Conservation (phyloP, 2,329 filamentous ascomycete species). For the Pyrenophora teres region DNA sequence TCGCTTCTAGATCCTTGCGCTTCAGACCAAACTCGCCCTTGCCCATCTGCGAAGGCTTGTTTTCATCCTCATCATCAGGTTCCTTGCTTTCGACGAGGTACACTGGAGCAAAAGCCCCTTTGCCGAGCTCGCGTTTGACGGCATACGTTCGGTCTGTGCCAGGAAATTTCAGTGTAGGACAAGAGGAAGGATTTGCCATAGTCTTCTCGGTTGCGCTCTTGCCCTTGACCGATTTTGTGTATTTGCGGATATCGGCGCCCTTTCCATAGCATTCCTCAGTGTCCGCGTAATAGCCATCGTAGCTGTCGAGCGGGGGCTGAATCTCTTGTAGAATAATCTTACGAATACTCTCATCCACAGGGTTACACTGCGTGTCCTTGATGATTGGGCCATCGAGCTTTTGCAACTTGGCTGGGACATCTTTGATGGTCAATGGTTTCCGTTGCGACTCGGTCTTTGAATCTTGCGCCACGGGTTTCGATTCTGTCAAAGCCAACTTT, state of each 20-base stretch:
- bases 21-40: constrained; percentile 64
- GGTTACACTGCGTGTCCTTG: constrained; percentile 83
- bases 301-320: constrained; percentile 73
- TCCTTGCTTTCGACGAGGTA: constrained; percentile 83
- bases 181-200: constrained; percentile 60
- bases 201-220: constrained; percentile 64
- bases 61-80: constrained; percentile 52
- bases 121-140: constrained; percentile 82
- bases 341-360: constrained; percentile 77
- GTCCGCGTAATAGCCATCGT: constrained; percentile 80
- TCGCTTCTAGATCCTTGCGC: constrained; percentile 72
- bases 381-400: constrained; percentile 73
- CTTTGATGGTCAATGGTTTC: constrained; percentile 29
- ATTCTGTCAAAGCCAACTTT: constrained; percentile 58
- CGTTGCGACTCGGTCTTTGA: constrained; percentile 17
- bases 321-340: constrained; percentile 74
- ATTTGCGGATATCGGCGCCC: constrained; percentile 78
- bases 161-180: constrained; percentile 70
- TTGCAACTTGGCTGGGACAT: constrained; percentile 46
- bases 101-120: constrained; percentile 92
- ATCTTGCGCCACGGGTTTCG: constrained; percentile 40
- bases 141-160: constrained; percentile 71
- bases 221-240: constrained; percentile 66
- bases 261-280: constrained; percentile 66
- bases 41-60: constrained; percentile 61